Evolutionary conservation across 306 rosid genomes (phyloP).

Genomic region (Malus orientalis): DNA sequence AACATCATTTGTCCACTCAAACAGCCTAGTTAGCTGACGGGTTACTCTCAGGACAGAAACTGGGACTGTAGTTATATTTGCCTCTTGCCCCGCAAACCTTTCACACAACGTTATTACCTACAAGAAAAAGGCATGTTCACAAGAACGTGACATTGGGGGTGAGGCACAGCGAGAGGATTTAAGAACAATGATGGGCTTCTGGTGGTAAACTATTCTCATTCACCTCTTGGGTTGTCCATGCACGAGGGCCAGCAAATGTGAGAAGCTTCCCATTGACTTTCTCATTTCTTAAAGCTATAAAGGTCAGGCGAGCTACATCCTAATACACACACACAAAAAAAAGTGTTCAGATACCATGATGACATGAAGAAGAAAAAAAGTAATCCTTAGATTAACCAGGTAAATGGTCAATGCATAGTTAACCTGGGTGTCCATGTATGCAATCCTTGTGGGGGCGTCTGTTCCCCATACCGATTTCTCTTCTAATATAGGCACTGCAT

Average conservation of each 20-base stretch:
- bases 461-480: slow-evolving; percentile 99
- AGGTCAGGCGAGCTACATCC: slow-evolving; percentile 94
- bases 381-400: neutral
- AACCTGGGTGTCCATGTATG: slow-evolving; percentile 99
- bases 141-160: neutral
- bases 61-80: slow-evolving; percentile 88
- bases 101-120: slow-evolving; percentile 91
- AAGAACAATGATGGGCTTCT: neutral
- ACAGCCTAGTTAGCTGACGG: slow-evolving; percentile 76
- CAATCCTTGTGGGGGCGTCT: slow-evolving; percentile 93
- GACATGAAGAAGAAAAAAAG: neutral
- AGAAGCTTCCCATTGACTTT: slow-evolving; percentile 72
- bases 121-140: slow-evolving; percentile 9
- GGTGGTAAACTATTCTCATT: neutral
- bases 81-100: slow-evolving; percentile 98
- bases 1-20: slow-evolving; percentile 97
- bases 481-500: slow-evolving; percentile 89
- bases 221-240: slow-evolving; percentile 99
- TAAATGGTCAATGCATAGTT: neutral
- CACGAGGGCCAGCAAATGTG: slow-evolving; percentile 92
- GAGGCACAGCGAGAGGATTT: neutral
- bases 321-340: slow-evolving; percentile 14
- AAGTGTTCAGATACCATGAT: neutral
- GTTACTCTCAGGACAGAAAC: slow-evolving; percentile 84
- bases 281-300: slow-evolving; percentile 68